phyloP scores from a whole-genome alignment of 495 filamentous ascomycete species.

The Penicillium fimorum region DNA sequence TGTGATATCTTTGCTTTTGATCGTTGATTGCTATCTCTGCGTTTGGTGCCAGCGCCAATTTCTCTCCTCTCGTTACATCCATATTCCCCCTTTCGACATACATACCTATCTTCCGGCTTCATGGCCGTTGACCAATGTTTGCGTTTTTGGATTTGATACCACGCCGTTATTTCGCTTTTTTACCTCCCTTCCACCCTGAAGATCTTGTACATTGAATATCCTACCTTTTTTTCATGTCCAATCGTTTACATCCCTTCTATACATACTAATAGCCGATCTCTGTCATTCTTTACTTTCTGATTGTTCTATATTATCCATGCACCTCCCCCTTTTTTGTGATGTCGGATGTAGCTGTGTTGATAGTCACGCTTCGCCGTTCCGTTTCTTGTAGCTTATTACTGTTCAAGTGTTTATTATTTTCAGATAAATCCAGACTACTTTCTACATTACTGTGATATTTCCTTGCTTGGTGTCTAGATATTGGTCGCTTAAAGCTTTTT shows the following conservation, averaged over 20 bases:
- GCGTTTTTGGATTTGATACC: slow-evolving; percentile 36
- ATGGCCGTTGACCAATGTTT: slow-evolving; percentile 26
- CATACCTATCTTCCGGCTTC: slow-evolving; percentile 19
- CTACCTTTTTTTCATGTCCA: slow-evolving; percentile 15
- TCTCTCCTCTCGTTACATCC: slow-evolving; percentile 17
- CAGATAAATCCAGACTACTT: neutral
- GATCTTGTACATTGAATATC: slow-evolving; percentile 24
- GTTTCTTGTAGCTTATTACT: slow-evolving; percentile 8
- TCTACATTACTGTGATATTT: neutral
- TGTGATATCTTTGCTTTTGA: slow-evolving; percentile 4
- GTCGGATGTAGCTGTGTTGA: neutral
- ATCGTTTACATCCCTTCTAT: slow-evolving; percentile 17
- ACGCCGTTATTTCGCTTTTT: slow-evolving; percentile 18
- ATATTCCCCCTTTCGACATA: slow-evolving; percentile 18
- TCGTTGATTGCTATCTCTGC: slow-evolving; percentile 1
- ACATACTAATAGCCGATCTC: slow-evolving; percentile 28
- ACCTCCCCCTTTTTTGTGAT: neutral
- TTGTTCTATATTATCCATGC: slow-evolving; percentile 14
- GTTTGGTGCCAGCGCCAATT: slow-evolving; percentile 11
- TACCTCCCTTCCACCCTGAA: neutral
- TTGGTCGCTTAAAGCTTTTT: too few species aligned
- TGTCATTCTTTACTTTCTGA: slow-evolving; percentile 21
- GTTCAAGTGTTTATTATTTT: neutral
- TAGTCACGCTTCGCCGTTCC: neutral
- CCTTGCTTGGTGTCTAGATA: neutral